A percentile compares a stretch with the other conserved stretches of the same genome.
Conservation (phyloP, 495 filamentous ascomycete species). For the Podospora sp. region DNA sequence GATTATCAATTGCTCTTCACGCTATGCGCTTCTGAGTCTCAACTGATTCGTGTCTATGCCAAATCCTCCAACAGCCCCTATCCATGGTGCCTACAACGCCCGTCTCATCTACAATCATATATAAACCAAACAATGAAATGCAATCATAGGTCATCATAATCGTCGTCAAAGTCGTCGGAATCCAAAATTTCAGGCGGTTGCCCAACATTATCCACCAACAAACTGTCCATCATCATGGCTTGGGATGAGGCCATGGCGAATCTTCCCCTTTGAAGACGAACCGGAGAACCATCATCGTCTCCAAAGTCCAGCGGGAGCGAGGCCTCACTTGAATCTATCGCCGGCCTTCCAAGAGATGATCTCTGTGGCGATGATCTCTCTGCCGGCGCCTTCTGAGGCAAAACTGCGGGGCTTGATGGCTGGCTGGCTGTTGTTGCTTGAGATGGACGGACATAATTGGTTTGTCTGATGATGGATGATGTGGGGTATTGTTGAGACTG, state of each 20-base stretch:
- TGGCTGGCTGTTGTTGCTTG: conserved; percentile 51
- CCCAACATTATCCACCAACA: conserved; percentile 52
- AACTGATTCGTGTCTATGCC: no score
- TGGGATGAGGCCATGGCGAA: conserved; percentile 40
- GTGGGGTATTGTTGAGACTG: background rate
- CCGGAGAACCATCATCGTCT: conserved; percentile 18
- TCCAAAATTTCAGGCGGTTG: conserved; percentile 48
- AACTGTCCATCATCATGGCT: conserved; percentile 54
- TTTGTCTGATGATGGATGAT: background rate
- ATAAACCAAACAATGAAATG: background rate
- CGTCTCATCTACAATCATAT: background rate
- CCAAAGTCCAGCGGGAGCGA: conserved; percentile 19
- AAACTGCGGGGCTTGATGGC: conserved; percentile 32
- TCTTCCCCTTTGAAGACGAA: conserved; percentile 5
- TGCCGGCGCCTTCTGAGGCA: conserved; percentile 24
- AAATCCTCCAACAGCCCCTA: no score
- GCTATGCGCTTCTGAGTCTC: no score
- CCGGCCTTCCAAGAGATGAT: conserved; percentile 31
- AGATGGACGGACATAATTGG: conserved; percentile 37
- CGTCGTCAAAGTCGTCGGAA: conserved; percentile 44
- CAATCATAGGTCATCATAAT: conserved; percentile 5
- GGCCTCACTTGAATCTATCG: conserved; percentile 17
- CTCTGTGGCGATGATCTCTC: conserved; percentile 21
- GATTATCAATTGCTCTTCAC: no score
- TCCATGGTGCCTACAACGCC: no score